Evolutionary conservation across 352 stramenopile species (phyloP).

Genomic region (Pythium rhizo-oryzae): DNA sequence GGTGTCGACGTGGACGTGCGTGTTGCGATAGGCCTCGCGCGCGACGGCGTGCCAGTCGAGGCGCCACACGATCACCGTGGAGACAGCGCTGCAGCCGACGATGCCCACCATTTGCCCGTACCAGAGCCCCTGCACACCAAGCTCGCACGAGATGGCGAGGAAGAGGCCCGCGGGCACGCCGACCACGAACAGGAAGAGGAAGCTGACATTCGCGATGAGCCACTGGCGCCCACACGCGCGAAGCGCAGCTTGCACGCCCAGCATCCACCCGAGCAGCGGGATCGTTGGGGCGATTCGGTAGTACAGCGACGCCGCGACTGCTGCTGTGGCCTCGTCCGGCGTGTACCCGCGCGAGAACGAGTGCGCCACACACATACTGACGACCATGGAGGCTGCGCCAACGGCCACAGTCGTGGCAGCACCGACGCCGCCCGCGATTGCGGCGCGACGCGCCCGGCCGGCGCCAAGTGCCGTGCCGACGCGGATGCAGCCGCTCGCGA

Average conservation of each 20-base stretch:
- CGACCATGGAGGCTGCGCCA: constrained; percentile 29
- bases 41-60: constrained; percentile 60
- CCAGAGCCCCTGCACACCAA: constrained; percentile 57
- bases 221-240: constrained; percentile 52
- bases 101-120: constrained; percentile 55
- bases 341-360: constrained; percentile 49
- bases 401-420: constrained; percentile 24
- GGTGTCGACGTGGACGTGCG: constrained; percentile 36
- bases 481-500: constrained; percentile 49
- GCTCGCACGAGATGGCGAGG: constrained; percentile 44
- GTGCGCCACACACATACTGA: constrained; percentile 35
- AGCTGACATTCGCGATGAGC: constrained; percentile 55
- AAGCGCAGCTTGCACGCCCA: constrained; percentile 46
- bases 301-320: constrained; percentile 36
- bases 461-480: constrained; percentile 65
- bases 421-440: constrained; percentile 38
- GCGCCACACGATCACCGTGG: constrained; percentile 41
- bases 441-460: constrained; percentile 44
- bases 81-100: constrained; percentile 40
- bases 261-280: constrained; percentile 42
- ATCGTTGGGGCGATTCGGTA: constrained; percentile 38
- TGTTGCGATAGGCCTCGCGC: constrained; percentile 48
- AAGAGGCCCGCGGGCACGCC: constrained; percentile 46
- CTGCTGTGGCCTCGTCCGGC: constrained; percentile 33
- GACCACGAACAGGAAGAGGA: constrained; percentile 53